Base-by-base conservation (phyloP, 2,329 filamentous ascomycete species). In the Cercospora sesami region DNA sequence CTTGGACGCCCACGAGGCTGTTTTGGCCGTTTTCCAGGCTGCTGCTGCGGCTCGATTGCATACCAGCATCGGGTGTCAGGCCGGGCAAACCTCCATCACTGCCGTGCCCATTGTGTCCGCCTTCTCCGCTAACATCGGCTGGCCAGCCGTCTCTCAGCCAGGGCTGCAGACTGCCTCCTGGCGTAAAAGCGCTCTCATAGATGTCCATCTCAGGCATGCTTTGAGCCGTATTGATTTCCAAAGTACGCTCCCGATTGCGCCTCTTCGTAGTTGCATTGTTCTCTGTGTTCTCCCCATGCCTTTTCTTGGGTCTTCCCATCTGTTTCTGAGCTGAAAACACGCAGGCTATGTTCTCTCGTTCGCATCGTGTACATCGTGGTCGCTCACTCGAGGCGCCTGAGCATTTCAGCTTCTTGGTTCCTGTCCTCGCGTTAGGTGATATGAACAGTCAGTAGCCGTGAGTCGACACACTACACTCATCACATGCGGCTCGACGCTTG, bases 261-360 rank as follows among this genome's bases (percentile, higher is more conserved):
- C 55, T 30, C 28, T 57, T 63, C 36, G 36, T 36, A n/a, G 21
- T 21, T 18, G 53, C 9, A 48, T 16, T n/a, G 5, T 60, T 58
- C 23, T 23, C 18, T 57, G 53, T 16, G 9, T 23, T 45, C 16
- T 33, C 8, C 12, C 69, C 71, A 4, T 68, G 75, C 62, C 83
- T 78, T 73, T 85, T 85, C 68, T 80, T 80, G n/a, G 83, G 83
- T 53, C 83, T 73, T 9, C 83, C 83, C 83, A 85, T 85, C 39
- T 77, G 79, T 73, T 83, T 84, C 63, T 82, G 82, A 2, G 76
- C 75, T 26, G 82, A 84, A 72, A 84, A 85, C 28, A 81, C 63
- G 71, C 83, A 85, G 16, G 60, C 59, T 14, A 84, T 77, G 3
- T 70, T 71, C 60, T 84, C 82, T 48, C 74, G 72, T 18, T 70